Percentiles rank a stretch among this genome's conserved stretches.
Conservation (phyloP, 345 rosid genomes). For the Salix suchowensis region DNA sequence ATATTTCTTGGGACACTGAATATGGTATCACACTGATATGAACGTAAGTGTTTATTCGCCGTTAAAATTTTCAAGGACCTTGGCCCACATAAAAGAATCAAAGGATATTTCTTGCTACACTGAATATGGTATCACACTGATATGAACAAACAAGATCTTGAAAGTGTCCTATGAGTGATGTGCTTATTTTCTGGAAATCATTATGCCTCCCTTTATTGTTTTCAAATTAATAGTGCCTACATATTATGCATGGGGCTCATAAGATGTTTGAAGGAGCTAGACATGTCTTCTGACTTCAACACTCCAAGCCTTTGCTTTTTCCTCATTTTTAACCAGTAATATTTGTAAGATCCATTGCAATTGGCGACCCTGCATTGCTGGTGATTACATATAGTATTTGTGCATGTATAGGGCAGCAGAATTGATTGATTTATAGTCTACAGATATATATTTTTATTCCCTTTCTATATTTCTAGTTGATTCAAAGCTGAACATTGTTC, state of each 20-base stretch:
- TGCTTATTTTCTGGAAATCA: no score
- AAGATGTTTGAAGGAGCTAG: background rate
- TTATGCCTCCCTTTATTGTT: background rate
- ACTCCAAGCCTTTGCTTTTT: background rate
- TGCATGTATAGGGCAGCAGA: background rate
- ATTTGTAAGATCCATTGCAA: slow-evolving; percentile 2
- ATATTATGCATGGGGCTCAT: background rate
- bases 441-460: background rate
- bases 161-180: background rate
- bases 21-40: background rate
- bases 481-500: background rate
- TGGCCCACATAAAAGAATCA: background rate
- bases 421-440: background rate
- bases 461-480: background rate
- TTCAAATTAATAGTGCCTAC: background rate
- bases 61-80: background rate
- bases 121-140: background rate
- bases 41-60: background rate
- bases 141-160: background rate
- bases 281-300: background rate
- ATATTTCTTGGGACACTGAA: background rate
- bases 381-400: background rate
- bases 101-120: background rate
- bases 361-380: background rate
- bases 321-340: background rate